Conservation (phyloP, 768 basidiomycete species). For the Pleurotus salmoneostramineus region DNA sequence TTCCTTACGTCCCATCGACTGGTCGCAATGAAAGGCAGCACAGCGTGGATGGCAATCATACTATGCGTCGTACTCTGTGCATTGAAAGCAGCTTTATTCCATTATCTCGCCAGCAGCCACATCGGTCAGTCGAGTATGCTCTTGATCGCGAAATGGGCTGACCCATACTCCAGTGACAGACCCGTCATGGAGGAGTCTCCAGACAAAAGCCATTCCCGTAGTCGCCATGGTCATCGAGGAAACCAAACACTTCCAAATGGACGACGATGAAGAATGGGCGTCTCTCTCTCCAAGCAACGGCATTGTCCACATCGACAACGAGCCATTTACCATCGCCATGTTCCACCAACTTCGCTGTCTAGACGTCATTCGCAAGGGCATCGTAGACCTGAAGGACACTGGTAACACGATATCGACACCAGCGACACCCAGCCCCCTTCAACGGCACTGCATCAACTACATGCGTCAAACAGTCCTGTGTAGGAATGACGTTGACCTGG, state of each 20-base stretch:
- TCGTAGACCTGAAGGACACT: not conserved
- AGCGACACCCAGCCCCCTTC: not conserved
- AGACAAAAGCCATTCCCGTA: not conserved
- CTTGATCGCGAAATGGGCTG: too few relatives aligned
- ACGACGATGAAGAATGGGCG: not conserved
- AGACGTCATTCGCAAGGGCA: conserved; percentile 13
- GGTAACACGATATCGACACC: not conserved
- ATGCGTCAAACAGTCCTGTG: conserved; percentile 14
- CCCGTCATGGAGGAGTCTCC: not conserved
- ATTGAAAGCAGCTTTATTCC: too few relatives aligned
- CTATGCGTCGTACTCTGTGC: too few relatives aligned
- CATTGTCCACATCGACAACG: conserved; percentile 15
- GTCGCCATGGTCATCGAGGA: not conserved
- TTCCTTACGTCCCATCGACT: too few relatives aligned
- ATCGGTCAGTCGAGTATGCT: too few relatives aligned
- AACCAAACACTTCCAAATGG: not conserved
- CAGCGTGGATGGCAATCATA: too few relatives aligned
- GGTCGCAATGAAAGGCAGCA: too few relatives aligned
- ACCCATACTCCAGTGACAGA: too few relatives aligned
- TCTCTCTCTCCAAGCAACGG: conserved; percentile 20
- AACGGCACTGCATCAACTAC: conserved; percentile 15
- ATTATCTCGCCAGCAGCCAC: too few relatives aligned
- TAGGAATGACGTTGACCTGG: conserved; percentile 8
- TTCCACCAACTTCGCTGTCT: conserved; percentile 30
- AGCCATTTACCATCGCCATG: conserved; percentile 24